A percentile compares a stretch with the other conserved stretches of the same genome.
These are phyloP conservation scores for Aspergillus tanneri DNA, from an alignment of 2,329 filamentous ascomycete species.

Conservation along the genomic window DNA sequence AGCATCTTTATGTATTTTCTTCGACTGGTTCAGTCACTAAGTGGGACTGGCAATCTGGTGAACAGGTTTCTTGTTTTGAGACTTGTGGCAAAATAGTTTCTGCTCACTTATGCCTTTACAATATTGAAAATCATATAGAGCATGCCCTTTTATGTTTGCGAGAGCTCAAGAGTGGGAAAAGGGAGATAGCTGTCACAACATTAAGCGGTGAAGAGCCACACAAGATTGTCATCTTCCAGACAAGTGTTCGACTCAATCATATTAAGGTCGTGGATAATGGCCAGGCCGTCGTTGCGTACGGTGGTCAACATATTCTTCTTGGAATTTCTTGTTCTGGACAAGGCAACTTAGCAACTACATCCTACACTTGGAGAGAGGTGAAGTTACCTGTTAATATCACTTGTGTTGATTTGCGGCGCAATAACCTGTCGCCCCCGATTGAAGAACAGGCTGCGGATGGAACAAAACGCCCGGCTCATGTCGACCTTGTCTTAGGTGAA, in stretches of 20 bases:
- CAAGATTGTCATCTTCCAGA: slow-evolving; percentile 31
- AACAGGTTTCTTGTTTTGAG: slow-evolving; percentile 46
- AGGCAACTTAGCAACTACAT: slow-evolving; percentile 38
- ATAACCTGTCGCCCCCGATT: slow-evolving; percentile 23
- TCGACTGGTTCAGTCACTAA: slow-evolving; percentile 52
- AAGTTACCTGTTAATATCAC: slow-evolving; percentile 62
- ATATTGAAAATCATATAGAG: slow-evolving; percentile 26
- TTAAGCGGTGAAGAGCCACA: slow-evolving; percentile 23
- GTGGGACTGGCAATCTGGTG: slow-evolving; percentile 59
- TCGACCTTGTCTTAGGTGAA: slow-evolving; percentile 79
- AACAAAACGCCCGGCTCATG: slow-evolving; percentile 38
- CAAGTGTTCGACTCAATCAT: slow-evolving; percentile 27
- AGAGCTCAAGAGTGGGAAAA: slow-evolving; percentile 39
- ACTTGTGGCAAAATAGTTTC: slow-evolving; percentile 38
- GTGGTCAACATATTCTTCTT: slow-evolving; percentile 55
- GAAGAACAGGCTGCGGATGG: slow-evolving; percentile 13
- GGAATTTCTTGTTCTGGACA: slow-evolving; percentile 50
- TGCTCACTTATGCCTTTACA: slow-evolving; percentile 23
- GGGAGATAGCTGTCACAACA: slow-evolving; percentile 31
- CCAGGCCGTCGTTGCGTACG: slow-evolving; percentile 40
- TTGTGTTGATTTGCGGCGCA: slow-evolving; percentile 62
- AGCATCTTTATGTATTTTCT: slow-evolving; percentile 56
- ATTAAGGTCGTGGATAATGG: slow-evolving; percentile 32
- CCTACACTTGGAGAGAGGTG: slow-evolving; percentile 57
- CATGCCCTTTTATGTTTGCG: slow-evolving; percentile 42